A percentile compares a stretch with the other conserved stretches of the same genome.
These are phyloP conservation scores for Sporobolus alterniflorus DNA, from an alignment of 202 grass and related monocot genomes.

Conservation along the genomic window DNA sequence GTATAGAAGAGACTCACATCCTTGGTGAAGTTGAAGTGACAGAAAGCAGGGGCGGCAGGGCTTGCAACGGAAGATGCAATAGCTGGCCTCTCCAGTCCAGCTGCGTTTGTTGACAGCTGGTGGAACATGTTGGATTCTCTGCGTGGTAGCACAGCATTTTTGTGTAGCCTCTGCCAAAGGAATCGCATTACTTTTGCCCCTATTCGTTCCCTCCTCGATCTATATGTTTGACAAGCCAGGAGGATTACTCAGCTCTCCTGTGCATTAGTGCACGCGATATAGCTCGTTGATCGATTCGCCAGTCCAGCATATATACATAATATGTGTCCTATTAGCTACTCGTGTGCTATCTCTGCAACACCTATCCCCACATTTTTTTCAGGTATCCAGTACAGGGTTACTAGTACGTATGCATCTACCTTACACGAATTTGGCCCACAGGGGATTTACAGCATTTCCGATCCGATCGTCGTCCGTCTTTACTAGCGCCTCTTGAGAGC, in stretches of 20 bases:
- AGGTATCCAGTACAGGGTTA: not conserved
- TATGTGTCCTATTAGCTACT: too few relatives aligned
- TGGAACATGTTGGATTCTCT: slow-evolving; percentile 45
- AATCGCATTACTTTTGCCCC: slow-evolving; percentile 34
- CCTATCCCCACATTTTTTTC: too few relatives aligned
- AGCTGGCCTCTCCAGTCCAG: too few relatives aligned
- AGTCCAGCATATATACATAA: not conserved
- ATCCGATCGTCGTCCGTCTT: slow-evolving; percentile 34
- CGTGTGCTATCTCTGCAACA: too few relatives aligned
- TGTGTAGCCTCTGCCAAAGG: slow-evolving; percentile 36
- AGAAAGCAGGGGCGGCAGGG: slow-evolving; percentile 47
- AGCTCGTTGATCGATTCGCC: not conserved
- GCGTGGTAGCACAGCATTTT: slow-evolving; percentile 38
- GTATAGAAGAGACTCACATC: slow-evolving; percentile 21
- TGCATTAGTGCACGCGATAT: slow-evolving; percentile 49
- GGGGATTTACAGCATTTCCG: slow-evolving; percentile 29
- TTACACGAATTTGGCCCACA: slow-evolving; percentile 25
- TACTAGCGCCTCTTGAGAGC: not conserved
- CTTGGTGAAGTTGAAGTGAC: slow-evolving; percentile 60
- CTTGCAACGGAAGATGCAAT: slow-evolving; percentile 56
- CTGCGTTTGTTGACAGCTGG: slow-evolving; percentile 15
- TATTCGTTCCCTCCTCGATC: not conserved
- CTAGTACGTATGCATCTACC: not conserved
- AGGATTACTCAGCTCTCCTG: slow-evolving; percentile 17
- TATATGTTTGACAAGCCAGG: not conserved